Conservation (phyloP, 176 grass and related monocot genomes). For the Juncus inflexus region DNA sequence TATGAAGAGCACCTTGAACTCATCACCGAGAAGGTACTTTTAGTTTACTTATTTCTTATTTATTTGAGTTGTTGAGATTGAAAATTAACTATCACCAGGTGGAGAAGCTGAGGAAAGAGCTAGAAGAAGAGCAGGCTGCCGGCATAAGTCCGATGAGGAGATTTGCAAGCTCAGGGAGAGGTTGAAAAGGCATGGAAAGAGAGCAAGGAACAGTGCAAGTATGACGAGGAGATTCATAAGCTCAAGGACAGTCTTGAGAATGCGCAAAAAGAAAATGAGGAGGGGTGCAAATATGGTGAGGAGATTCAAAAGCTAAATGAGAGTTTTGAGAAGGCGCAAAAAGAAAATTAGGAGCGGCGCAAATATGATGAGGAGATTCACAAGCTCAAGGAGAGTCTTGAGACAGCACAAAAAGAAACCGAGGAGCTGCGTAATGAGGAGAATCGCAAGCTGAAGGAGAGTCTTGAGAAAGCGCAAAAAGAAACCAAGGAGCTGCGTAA, state of each 20-base stretch:
- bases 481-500: conserved; percentile 35
- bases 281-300: conserved; percentile 20
- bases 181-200: too few relatives aligned
- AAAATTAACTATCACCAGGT: not conserved
- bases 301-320: conserved; percentile 31
- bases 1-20: conserved; percentile 60
- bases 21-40: conserved; percentile 65
- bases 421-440: conserved; percentile 56
- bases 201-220: not conserved
- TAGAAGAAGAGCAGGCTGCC: conserved; percentile 28
- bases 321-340: conserved; percentile 36
- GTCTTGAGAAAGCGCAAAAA: conserved; percentile 45
- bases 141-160: conserved; percentile 25
- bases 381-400: conserved; percentile 25
- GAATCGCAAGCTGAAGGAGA: not conserved
- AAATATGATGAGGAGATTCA: conserved; percentile 36
- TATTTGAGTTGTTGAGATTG: not conserved
- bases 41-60: not conserved
- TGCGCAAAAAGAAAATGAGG: conserved; percentile 43
- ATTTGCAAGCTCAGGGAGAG: conserved; percentile 15
- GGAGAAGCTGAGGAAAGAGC: conserved; percentile 25
- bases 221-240: conserved; percentile 16
- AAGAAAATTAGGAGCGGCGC: conserved; percentile 30
- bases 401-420: conserved; percentile 40
- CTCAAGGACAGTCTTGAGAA: conserved; percentile 38